Conservation (phyloP, 2,329 filamentous ascomycete species). For the Calonectria hongkongensis region DNA sequence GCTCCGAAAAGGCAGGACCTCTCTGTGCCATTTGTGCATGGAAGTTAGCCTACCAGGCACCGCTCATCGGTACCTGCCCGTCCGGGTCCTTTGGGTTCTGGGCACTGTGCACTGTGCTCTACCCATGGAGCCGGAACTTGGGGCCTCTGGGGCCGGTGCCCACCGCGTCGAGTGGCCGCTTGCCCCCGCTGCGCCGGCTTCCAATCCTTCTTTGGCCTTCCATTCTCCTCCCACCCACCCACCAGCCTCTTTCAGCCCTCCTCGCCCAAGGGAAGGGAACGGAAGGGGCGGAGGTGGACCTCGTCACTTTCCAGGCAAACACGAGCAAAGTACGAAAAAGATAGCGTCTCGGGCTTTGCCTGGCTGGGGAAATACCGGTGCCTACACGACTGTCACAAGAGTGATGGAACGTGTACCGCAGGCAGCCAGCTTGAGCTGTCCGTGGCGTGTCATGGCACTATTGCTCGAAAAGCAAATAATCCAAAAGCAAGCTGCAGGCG, state of each 20-base stretch:
- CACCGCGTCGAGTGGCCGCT: background rate
- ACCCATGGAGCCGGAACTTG: slow-evolving; percentile 18
- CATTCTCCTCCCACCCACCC: background rate
- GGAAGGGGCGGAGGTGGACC: slow-evolving; percentile 26
- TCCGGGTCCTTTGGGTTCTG: slow-evolving; percentile 2
- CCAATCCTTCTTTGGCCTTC: slow-evolving; percentile 19
- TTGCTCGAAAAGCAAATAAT: background rate
- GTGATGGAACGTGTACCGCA: background rate
- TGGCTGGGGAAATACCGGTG: background rate
- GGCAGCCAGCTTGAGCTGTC: background rate
- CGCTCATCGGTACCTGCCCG: slow-evolving; percentile 30
- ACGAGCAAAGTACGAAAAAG: slow-evolving; percentile 28
- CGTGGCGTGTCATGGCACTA: background rate
- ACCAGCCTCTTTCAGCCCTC: slow-evolving; percentile 5
- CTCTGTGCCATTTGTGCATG: slow-evolving; percentile 12
- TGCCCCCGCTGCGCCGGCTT: slow-evolving; percentile 16
- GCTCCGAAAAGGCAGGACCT: slow-evolving; percentile 6
- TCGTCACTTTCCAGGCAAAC: slow-evolving; percentile 27
- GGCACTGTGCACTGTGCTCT: slow-evolving; percentile 26
- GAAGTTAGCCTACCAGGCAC: slow-evolving; percentile 17
- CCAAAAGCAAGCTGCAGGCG: slow-evolving; percentile 1
- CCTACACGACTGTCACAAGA: background rate
- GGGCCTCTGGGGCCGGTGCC: slow-evolving; percentile 19
- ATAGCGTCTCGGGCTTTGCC: background rate
- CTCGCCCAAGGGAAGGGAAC: slow-evolving; percentile 19